A percentile compares a stretch with the other conserved stretches of the same genome.
These are phyloP conservation scores for Schwanniomyces sp. DNA, from an alignment of 805 yeast genomes.

Conservation along the genomic window DNA sequence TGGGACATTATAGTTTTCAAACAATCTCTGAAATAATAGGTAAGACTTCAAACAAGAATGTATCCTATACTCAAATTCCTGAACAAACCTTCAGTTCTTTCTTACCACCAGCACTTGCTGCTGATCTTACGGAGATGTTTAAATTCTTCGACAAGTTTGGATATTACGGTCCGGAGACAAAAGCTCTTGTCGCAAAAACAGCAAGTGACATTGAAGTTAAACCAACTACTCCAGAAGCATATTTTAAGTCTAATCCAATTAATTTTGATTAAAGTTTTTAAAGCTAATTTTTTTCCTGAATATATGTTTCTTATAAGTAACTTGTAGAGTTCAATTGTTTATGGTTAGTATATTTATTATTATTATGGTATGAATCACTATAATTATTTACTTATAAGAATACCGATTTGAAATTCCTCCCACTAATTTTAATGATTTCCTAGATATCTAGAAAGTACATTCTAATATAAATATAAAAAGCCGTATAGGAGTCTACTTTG, in stretches of 20 bases:
- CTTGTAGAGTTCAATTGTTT: no score
- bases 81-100: not conserved
- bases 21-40: not conserved
- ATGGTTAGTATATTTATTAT: no score
- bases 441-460: no score
- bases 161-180: not conserved
- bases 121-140: not conserved
- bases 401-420: no score
- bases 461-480: no score
- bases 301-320: no score
- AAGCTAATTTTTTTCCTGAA: no score
- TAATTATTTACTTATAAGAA: no score
- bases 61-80: conserved; percentile 1
- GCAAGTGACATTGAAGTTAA: not conserved
- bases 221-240: not conserved
- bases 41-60: not conserved
- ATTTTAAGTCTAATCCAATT: not conserved
- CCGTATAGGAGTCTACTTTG: no score
- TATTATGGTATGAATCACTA: no score
- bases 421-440: no score
- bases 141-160: not conserved
- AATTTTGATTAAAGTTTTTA: no score
- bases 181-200: not conserved
- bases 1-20: not conserved
- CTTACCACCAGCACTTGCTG: conserved; percentile 1